These are phyloP conservation scores for Leccinum subgranulosum DNA, from an alignment of 768 basidiomycete species.

Conservation along the genomic window DNA sequence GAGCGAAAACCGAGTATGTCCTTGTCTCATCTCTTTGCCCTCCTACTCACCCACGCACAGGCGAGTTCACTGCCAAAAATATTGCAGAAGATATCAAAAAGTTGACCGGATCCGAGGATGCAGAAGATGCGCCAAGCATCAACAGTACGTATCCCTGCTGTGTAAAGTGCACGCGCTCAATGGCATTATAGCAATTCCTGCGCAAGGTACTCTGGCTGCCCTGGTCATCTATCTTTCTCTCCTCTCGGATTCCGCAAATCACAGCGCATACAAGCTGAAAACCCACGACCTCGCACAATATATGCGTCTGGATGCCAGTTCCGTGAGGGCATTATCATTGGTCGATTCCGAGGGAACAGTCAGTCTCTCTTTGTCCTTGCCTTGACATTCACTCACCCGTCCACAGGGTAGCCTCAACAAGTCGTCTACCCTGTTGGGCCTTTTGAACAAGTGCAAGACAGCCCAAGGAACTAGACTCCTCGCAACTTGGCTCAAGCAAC, in stretches of 20 bases:
- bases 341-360: constrained; percentile 60
- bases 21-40: not conserved
- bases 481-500: constrained; percentile 94
- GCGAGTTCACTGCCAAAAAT: constrained; percentile 79
- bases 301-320: constrained; percentile 96
- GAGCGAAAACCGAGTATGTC: constrained; percentile 81
- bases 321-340: constrained; percentile 84
- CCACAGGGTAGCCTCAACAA: constrained; percentile 59
- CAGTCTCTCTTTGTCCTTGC: constrained; percentile 2
- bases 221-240: constrained; percentile 81
- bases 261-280: constrained; percentile 73
- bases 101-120: constrained; percentile 33
- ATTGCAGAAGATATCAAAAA: constrained; percentile 72
- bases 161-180: not conserved
- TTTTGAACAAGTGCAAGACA: constrained; percentile 95
- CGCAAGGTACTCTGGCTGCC: constrained; percentile 78
- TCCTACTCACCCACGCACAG: constrained; percentile 36
- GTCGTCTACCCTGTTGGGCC: constrained; percentile 83
- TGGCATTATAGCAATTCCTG: constrained; percentile 55
- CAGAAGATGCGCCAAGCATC: constrained; percentile 15
- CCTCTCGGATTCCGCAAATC: constrained; percentile 71
- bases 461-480: constrained; percentile 88
- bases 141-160: constrained; percentile 7
- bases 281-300: constrained; percentile 92
- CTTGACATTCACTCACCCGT: not conserved